Conservation (phyloP, 345 rosid genomes). For the Acer saccharum region DNA sequence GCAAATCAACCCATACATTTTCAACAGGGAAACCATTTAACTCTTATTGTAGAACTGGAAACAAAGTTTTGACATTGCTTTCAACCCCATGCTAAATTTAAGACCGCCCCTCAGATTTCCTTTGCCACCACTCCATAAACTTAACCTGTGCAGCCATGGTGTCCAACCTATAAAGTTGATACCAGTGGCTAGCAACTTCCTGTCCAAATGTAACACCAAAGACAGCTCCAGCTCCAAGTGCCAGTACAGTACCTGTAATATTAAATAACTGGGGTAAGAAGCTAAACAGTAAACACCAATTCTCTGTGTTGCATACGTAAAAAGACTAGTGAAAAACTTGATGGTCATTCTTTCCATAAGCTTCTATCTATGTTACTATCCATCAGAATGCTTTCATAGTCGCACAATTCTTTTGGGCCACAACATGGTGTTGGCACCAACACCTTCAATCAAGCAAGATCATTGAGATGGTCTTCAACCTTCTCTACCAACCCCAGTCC, state of each 20-base stretch:
- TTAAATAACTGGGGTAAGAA: not conserved
- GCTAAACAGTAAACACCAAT: not conserved
- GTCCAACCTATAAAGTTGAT: constrained; percentile 84
- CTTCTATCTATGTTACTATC: not conserved
- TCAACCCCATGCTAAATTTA: constrained; percentile 21
- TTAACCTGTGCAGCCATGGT: constrained; percentile 85
- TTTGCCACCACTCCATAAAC: constrained; percentile 97
- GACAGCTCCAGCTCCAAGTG: constrained; percentile 77
- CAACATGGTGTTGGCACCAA: not conserved
- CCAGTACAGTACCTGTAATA: constrained; percentile 72
- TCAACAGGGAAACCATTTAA: constrained; percentile 8
- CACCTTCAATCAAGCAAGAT: too few species aligned
- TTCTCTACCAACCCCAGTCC: too few species aligned
- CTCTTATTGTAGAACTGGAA: constrained; percentile 22
- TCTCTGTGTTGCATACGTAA: not conserved
- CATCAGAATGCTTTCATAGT: not conserved
- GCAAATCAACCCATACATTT: constrained; percentile 14
- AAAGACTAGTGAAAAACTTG: not conserved
- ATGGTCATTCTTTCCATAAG: not conserved
- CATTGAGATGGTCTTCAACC: too few species aligned
- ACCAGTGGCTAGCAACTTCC: constrained; percentile 68
- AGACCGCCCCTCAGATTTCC: constrained; percentile 42
- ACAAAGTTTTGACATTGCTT: constrained; percentile 6
- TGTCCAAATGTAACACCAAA: constrained; percentile 95
- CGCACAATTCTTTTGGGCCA: too few species aligned